Conservation (phyloP, 148 eudicot genomes). For the Rhododendron simsii region DNA sequence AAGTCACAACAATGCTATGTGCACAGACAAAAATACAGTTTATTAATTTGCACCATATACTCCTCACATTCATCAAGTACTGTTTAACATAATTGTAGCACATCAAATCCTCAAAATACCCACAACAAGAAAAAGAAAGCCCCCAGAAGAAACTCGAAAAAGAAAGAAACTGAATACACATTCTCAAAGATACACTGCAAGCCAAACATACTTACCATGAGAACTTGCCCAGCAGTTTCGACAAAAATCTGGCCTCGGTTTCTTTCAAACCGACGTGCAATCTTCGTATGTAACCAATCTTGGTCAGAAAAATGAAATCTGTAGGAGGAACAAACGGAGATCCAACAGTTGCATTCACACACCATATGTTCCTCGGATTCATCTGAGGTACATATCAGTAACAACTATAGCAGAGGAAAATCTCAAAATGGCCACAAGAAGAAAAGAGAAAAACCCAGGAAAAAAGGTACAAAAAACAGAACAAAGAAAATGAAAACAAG, state of each 20-base stretch:
- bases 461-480: background rate
- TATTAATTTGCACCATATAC: background rate
- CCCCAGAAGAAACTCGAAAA: background rate
- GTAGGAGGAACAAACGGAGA: background rate
- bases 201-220: background rate
- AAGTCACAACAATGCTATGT: too few relatives aligned
- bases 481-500: background rate
- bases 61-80: background rate
- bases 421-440: background rate
- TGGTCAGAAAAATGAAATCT: background rate
- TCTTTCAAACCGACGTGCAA: conserved; percentile 59
- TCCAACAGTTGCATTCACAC: background rate
- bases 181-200: background rate
- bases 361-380: background rate
- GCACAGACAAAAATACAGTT: too few relatives aligned
- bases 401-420: background rate
- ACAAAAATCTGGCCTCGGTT: conserved; percentile 20
- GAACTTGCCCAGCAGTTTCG: background rate
- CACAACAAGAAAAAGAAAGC: background rate
- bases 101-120: background rate
- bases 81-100: too few relatives aligned
- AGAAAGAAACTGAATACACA: background rate
- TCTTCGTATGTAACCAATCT: conserved; percentile 16
- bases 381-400: background rate
- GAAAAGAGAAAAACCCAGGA: background rate